A percentile compares a stretch with the other conserved stretches of the same genome.
Conservation (phyloP, 768 basidiomycete genomes). For the Naganishia onofrii region DNA sequence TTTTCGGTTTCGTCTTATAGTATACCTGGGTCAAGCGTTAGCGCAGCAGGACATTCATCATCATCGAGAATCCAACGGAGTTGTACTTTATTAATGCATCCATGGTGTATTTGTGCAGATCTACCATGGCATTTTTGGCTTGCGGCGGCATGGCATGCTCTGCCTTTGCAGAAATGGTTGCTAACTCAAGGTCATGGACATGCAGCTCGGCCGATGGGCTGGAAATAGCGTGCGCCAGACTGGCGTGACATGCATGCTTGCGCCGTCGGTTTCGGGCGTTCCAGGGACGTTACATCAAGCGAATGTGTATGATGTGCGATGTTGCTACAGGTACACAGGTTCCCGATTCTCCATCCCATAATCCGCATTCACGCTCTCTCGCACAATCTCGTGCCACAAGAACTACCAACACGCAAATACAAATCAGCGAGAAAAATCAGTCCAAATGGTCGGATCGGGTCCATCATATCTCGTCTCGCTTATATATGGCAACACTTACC, state of each 20-base stretch:
- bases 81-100: conserved; percentile 20
- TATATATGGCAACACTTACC: not conserved
- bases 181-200: no score
- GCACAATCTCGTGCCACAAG: conserved; percentile 25
- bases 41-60: no score
- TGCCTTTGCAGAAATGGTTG: no score
- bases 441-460: not conserved
- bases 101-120: not conserved
- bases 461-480: not conserved
- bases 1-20: conserved; percentile 52
- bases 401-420: not conserved
- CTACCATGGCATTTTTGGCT: not conserved
- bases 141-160: not conserved
- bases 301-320: not conserved
- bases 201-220: no score
- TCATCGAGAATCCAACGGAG: not conserved
- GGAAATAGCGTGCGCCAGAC: no score
- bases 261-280: no score
- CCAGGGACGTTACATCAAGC: not conserved
- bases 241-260: no score
- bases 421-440: not conserved
- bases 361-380: conserved; percentile 9
- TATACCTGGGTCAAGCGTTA: conserved; percentile 97
- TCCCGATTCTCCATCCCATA: conserved; percentile 11
- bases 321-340: not conserved